Percentiles rank a stretch among this genome's conserved stretches.
Evolutionary conservation across 306 rosid genomes (phyloP).

Genomic region (Quercus alba): DNA sequence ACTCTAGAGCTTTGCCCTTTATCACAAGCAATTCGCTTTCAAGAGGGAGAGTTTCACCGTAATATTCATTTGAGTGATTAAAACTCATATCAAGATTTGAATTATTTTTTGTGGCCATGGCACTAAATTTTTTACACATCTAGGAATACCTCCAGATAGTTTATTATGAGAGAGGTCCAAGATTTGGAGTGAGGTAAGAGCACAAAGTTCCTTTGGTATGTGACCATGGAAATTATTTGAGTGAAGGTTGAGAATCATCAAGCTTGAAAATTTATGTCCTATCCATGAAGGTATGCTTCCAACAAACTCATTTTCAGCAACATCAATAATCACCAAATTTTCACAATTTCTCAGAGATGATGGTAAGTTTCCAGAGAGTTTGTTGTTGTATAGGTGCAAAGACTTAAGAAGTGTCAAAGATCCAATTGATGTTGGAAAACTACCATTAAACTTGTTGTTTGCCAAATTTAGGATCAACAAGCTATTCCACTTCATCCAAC

Average conservation of each 20-base stretch:
- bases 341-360: too few relatives aligned
- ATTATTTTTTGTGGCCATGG: too few relatives aligned
- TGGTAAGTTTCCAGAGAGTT: neutral
- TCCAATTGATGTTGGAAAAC: conserved; percentile 26
- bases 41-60: too few relatives aligned
- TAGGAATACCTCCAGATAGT: conserved; percentile 8
- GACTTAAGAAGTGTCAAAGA: neutral
- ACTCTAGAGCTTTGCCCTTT: too few relatives aligned
- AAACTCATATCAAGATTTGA: too few relatives aligned
- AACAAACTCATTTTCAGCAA: too few relatives aligned
- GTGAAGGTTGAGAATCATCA: conserved; percentile 4
- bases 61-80: too few relatives aligned
- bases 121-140: too few relatives aligned
- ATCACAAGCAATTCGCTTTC: too few relatives aligned
- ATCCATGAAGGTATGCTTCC: too few relatives aligned
- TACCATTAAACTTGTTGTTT: conserved; percentile 16
- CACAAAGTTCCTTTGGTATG: conserved; percentile 6
- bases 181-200: neutral
- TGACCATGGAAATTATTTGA: neutral
- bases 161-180: conserved; percentile 17
- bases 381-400: conserved; percentile 17
- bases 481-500: conserved; percentile 10
- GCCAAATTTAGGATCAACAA: neutral
- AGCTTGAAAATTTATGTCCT: too few relatives aligned
- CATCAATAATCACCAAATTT: too few relatives aligned